Percentiles rank a stretch among this genome's conserved stretches.
phyloP scores from a whole-genome alignment of 2,329 filamentous ascomycete genomes.

The Colletotrichum sp. region DNA sequence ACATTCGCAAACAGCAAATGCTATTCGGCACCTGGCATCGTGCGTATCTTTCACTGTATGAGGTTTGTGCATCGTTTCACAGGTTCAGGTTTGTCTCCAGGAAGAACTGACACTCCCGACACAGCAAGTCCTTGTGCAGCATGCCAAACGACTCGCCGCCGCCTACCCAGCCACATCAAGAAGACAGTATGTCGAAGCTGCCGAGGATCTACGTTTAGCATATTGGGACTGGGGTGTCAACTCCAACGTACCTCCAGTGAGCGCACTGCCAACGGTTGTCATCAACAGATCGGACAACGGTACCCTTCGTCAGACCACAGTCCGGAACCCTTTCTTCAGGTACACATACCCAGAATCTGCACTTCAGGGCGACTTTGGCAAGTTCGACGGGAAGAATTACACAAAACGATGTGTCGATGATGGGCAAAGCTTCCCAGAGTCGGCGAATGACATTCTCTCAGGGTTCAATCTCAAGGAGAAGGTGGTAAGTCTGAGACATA shows the following conservation, averaged over 20 bases:
- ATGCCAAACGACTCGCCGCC: slow-evolving; percentile 26
- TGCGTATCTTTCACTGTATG: slow-evolving; percentile 22
- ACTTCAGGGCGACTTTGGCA: slow-evolving; percentile 41
- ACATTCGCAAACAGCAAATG: slow-evolving; percentile 44
- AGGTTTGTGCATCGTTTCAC: slow-evolving; percentile 31
- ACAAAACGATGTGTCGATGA: slow-evolving; percentile 15
- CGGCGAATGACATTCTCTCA: slow-evolving; percentile 40
- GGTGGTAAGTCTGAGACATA: slow-evolving; percentile 38
- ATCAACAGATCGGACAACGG: slow-evolving; percentile 45
- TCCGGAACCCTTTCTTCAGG: slow-evolving; percentile 58
- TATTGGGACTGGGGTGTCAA: slow-evolving; percentile 61
- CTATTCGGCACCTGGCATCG: slow-evolving; percentile 30
- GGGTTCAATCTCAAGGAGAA: slow-evolving; percentile 40
- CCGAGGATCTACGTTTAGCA: slow-evolving; percentile 50
- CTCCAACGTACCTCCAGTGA: slow-evolving; percentile 46
- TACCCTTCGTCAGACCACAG: slow-evolving; percentile 29
- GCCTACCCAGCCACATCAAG: slow-evolving; percentile 4
- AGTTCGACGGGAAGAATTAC: slow-evolving; percentile 18
- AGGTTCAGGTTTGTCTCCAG: not conserved
- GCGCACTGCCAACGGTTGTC: slow-evolving; percentile 34
- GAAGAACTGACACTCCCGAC: not conserved
- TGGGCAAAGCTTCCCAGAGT: slow-evolving; percentile 38
- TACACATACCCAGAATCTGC: slow-evolving; percentile 52
- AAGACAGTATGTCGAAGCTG: slow-evolving; percentile 45
- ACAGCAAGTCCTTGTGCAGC: slow-evolving; percentile 29